Conservation (phyloP, 1,284 basidiomycete species). For the Tilletiopsis washingtonensis region DNA sequence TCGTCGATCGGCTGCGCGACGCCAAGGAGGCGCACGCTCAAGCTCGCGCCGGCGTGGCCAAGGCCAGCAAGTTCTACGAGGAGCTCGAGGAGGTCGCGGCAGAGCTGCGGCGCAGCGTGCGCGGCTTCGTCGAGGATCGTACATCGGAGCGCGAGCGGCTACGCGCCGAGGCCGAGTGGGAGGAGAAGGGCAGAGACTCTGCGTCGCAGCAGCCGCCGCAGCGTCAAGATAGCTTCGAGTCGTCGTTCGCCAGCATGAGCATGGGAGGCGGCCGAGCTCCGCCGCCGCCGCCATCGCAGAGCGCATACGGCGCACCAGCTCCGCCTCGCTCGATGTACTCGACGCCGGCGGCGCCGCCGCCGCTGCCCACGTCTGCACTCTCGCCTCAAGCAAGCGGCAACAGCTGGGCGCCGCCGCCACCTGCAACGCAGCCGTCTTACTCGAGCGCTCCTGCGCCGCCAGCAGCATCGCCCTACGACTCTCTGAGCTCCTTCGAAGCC, state of each 20-base stretch:
- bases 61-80: constrained; percentile 78
- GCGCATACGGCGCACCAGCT: background rate
- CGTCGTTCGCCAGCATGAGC: constrained; percentile 12
- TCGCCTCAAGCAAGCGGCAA: too few species aligned
- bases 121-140: constrained; percentile 60
- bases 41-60: constrained; percentile 72
- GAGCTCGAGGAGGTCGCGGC: constrained; percentile 66
- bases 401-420: too few species aligned
- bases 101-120: constrained; percentile 59
- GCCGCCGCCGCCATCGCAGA: background rate
- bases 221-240: constrained; percentile 3
- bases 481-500: too few species aligned
- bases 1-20: constrained; percentile 62
- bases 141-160: constrained; percentile 65
- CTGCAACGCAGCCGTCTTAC: too few species aligned
- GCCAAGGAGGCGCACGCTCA: constrained; percentile 79
- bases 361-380: too few species aligned
- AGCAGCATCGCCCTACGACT: too few species aligned
- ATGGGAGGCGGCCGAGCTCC: constrained; percentile 5
- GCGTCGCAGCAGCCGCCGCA: background rate
- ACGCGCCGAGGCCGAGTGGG: constrained; percentile 63
- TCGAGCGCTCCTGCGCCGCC: too few species aligned
- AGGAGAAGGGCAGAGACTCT: constrained; percentile 53
- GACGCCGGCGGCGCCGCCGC: background rate
- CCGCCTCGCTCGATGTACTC: background rate